Conservation (phyloP, 257 asterid species). For the Solanum chilense region DNA sequence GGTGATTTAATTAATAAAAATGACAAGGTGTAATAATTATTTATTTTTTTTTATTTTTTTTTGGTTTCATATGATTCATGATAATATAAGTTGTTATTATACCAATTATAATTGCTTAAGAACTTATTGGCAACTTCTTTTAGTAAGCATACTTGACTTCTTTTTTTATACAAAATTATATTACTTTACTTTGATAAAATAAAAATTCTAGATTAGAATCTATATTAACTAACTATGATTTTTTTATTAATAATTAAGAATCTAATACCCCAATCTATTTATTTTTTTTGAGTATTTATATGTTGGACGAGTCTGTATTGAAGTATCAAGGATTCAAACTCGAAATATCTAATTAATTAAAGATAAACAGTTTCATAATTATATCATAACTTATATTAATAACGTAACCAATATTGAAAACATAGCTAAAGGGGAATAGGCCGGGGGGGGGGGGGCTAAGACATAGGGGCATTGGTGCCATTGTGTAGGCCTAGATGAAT, state of each 20-base stretch:
- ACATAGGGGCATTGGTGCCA: background rate
- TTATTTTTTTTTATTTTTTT: background rate
- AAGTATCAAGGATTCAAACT: rapidly evolving
- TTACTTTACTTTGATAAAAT: background rate
- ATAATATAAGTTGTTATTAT: background rate
- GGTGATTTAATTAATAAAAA: background rate
- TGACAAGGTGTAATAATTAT: background rate
- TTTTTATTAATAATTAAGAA: background rate
- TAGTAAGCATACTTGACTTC: background rate
- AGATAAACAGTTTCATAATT: rapidly evolving
- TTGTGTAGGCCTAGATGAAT: background rate
- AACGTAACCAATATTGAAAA: background rate
- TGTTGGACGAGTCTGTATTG: background rate
- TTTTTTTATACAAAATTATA: too few species aligned
- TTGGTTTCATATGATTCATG: background rate
- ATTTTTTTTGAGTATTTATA: background rate
- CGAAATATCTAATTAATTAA: rapidly evolving
- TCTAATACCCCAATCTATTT: background rate
- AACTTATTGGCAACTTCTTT: background rate
- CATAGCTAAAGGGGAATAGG: background rate
- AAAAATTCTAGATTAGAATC: background rate
- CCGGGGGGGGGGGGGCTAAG: background rate
- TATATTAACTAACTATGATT: background rate
- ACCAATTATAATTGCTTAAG: background rate
- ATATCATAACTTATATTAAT: too few species aligned